Evolutionary conservation across 495 filamentous ascomycete species (phyloP).

Genomic region (Neurospora tetrasperma): DNA sequence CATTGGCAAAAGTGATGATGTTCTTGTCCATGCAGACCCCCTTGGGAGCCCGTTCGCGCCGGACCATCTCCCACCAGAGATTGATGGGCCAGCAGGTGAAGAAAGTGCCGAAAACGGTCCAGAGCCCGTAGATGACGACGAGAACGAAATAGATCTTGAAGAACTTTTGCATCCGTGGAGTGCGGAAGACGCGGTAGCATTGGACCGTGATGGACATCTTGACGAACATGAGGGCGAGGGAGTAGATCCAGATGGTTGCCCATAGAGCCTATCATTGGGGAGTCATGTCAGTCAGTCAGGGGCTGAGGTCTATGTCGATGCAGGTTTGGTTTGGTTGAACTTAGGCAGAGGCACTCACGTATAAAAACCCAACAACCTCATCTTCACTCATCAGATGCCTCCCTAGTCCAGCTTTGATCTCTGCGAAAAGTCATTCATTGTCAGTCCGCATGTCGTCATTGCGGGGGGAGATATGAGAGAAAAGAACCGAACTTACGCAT

Average conservation of each 20-base stretch:
- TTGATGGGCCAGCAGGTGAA: slow-evolving; percentile 32
- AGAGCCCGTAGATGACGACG: slow-evolving; percentile 15
- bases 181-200: slow-evolving; percentile 20
- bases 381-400: slow-evolving; percentile 12
- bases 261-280: slow-evolving; percentile 21
- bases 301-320: not conserved
- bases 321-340: too few relatives aligned
- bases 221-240: slow-evolving; percentile 13
- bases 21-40: slow-evolving; percentile 26
- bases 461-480: not conserved
- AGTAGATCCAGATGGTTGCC: slow-evolving; percentile 19
- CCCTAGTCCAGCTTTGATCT: slow-evolving; percentile 13
- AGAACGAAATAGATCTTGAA: slow-evolving; percentile 11
- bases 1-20: slow-evolving; percentile 27
- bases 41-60: not conserved
- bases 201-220: slow-evolving; percentile 23
- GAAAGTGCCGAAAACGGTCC: slow-evolving; percentile 21
- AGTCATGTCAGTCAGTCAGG: slow-evolving; percentile 5
- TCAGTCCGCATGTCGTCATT: not conserved
- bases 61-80: slow-evolving; percentile 22
- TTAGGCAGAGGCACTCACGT: not conserved
- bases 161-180: slow-evolving; percentile 5
- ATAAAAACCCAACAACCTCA: slow-evolving; percentile 26
- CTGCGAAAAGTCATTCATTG: not conserved
- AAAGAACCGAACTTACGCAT: slow-evolving; percentile 5